Conservation (phyloP, 169 alveolate species). For the Plasmodium adleri region DNA sequence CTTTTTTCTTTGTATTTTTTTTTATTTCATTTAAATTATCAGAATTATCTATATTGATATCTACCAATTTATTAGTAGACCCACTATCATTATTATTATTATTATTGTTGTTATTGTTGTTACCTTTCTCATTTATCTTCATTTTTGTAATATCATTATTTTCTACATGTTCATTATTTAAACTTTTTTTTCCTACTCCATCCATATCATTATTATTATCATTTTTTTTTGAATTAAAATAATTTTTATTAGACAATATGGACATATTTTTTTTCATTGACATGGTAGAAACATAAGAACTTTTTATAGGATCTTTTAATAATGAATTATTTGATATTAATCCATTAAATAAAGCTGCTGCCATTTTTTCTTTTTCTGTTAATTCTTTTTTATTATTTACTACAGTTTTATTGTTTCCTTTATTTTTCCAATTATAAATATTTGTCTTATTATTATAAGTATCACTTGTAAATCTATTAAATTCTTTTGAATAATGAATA, state of each 20-base stretch:
- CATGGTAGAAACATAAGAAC: slow-evolving; percentile 26
- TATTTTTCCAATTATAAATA: not conserved
- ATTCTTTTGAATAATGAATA: slow-evolving; percentile 10
- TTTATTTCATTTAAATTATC: slow-evolving; percentile 7
- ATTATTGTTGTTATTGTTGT: no score
- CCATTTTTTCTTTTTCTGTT: slow-evolving; percentile 77
- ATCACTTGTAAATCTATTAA: not conserved
- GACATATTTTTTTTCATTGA: slow-evolving; percentile 38
- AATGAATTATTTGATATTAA: slow-evolving; percentile 42
- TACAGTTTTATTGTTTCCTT: not conserved
- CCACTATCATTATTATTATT: no score
- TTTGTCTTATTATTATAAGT: slow-evolving; percentile 21
- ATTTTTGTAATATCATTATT: slow-evolving; percentile 2
- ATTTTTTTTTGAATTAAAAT: slow-evolving; percentile 11
- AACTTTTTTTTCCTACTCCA: not conserved
- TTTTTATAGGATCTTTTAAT: slow-evolving; percentile 25
- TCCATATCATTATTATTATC: slow-evolving; percentile 9
- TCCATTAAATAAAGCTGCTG: slow-evolving; percentile 78
- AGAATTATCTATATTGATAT: slow-evolving; percentile 12
- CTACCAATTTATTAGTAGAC: slow-evolving; percentile 5
- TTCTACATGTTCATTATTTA: not conserved
- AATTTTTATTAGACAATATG: slow-evolving; percentile 35
- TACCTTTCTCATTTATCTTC: no score
- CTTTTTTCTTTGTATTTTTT: not conserved
- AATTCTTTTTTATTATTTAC: slow-evolving; percentile 4